phyloP scores from a whole-genome alignment of 1,139 yeast species.

The Taphrina communis region DNA sequence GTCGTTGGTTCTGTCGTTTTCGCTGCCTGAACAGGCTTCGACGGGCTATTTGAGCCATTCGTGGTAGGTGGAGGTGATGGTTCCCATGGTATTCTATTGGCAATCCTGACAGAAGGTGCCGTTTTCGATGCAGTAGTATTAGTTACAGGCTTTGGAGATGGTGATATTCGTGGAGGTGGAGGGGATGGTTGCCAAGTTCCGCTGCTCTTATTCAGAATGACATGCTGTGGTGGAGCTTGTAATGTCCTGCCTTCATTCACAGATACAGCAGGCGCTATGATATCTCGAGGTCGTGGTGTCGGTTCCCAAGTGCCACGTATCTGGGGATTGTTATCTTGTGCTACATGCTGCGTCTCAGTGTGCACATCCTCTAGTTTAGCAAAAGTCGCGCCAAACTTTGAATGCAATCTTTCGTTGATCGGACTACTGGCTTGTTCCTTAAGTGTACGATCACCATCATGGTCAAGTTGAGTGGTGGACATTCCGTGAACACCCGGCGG shows the following conservation, averaged over 20 bases:
- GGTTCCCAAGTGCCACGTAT: constrained; percentile 32
- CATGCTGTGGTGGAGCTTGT: not conserved
- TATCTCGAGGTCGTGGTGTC: constrained; percentile 12
- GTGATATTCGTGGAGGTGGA: constrained; percentile 32
- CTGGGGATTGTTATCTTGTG: constrained; percentile 6
- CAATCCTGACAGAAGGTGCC: not conserved
- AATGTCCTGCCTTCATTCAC: not conserved
- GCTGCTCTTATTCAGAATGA: constrained; percentile 20
- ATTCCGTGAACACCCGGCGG: not conserved
- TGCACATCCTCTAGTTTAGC: constrained; percentile 20
- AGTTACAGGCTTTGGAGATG: constrained; percentile 17
- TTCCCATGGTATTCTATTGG: constrained; percentile 29
- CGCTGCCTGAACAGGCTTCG: not conserved
- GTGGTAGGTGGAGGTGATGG: constrained; percentile 39
- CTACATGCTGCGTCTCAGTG: constrained; percentile 6
- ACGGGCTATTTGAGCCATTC: constrained; percentile 23
- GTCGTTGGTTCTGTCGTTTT: not conserved
- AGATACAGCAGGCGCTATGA: not conserved
- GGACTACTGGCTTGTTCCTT: not conserved
- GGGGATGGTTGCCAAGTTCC: constrained; percentile 40
- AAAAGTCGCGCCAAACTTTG: constrained; percentile 27
- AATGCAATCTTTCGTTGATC: constrained; percentile 6
- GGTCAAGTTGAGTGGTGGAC: not conserved
- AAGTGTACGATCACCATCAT: not conserved
- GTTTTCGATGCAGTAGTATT: not conserved